A percentile compares a stretch with the other conserved stretches of the same genome.
These are phyloP conservation scores for Oryza rufipogon DNA, from an alignment of 176 grass and related monocot genomes.

Conservation along the genomic window DNA sequence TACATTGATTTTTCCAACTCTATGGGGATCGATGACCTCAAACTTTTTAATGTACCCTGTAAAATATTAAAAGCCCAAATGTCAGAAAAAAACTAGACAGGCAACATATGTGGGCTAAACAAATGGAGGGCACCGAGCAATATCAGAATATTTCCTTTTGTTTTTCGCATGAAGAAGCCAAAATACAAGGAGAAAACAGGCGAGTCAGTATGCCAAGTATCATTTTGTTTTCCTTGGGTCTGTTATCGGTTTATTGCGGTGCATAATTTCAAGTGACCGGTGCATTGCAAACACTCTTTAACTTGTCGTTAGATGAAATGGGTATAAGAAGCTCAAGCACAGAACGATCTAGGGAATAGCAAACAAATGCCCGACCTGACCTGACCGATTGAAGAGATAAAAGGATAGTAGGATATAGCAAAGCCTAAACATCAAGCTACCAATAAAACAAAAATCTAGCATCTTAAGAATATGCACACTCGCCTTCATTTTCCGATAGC, in stretches of 20 bases:
- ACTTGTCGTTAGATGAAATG: too few relatives aligned
- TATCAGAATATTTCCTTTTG: neutral
- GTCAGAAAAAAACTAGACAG: neutral
- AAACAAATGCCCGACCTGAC: neutral
- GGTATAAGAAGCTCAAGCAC: neutral
- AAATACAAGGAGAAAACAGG: neutral
- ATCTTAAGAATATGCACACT: neutral
- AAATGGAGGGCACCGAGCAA: neutral
- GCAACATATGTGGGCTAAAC: neutral
- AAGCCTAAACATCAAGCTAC: neutral
- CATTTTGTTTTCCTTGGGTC: neutral
- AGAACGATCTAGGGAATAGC: neutral
- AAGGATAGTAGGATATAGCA: neutral
- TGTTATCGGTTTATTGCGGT: neutral
- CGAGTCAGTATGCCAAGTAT: neutral
- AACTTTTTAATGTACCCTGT: conserved; percentile 87
- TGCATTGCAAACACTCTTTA: neutral
- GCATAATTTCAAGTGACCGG: neutral
- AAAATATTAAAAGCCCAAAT: conserved; percentile 12
- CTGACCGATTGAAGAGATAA: neutral
- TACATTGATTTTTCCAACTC: conserved; percentile 85
- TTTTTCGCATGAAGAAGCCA: neutral
- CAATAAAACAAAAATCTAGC: neutral
- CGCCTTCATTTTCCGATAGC: neutral
- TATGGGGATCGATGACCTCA: conserved; percentile 81